Evolutionary conservation across 441 rosid species (phyloP), one percentile per base, ranked within the genome.

Genomic region (Erysimum cheiri): DNA sequence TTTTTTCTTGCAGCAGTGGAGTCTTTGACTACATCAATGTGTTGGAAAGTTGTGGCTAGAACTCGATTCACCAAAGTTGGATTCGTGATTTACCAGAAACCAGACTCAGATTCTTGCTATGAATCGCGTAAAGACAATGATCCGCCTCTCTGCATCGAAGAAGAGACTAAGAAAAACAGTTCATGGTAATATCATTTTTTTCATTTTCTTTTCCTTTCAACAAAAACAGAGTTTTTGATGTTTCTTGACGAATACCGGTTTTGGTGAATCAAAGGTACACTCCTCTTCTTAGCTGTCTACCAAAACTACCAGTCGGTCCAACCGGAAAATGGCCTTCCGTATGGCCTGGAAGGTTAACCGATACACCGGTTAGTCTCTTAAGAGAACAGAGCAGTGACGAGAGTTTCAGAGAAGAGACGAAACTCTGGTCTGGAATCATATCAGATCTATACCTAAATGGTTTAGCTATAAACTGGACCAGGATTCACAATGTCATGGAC

Each of bases 11-110:
- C 82, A 89, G 98, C 90, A 8, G 87, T 86, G 93, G 86, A 80
- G 58, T 49, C 81, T 76, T 69, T 94, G 64, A 87, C 97, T 17
- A 68, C 70, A 79, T 82, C 95, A 36, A 84, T 89, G 80, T 93
- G 97, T 83, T 93, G 98, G 98, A 80, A 88, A 60, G 75, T 71
- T 67, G 90, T 89, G 53, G 84, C 87, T 6, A 91, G 84, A 82
- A 78, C 86, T 43, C 37, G 85, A 74, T 74, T 82, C 1, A 66
- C 85, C 33, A 84, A 87, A 71, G 80, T 91, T 44, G 96, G 98
- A 61, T 80, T 88, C 44, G 91, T 88, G 52, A 87, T 91, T 78
- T 91, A 80, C 81, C 93, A 86, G 76, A 93, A 91, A 73, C 97
- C 98, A 15, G 59, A 60, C 58, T 80, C 88, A 4, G 77, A 80